Base-by-base conservation (phyloP, 2,329 filamentous ascomycete genomes). In the Arthrocladium fulminans region DNA sequence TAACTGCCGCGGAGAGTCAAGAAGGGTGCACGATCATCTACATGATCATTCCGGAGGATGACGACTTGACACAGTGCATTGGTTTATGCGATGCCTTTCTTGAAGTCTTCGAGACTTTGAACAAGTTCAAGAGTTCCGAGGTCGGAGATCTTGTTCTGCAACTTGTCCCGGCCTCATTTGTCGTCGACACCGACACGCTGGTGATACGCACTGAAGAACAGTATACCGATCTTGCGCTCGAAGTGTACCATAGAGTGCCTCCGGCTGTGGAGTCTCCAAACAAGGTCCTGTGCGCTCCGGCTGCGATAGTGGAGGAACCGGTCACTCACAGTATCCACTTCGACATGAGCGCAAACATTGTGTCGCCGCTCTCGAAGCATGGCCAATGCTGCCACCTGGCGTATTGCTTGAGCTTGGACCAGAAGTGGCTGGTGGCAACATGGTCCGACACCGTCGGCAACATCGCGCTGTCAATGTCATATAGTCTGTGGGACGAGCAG, bases 391-490 rank as follows among this genome's bases (percentile, higher is more conserved):
- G 81, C 45, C 79, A 83, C 60, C 58, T 83, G 23, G 78, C 75
- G 2, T 80, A 77, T 56, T 75, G 76, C 2, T 63, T 70, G 29
- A 80, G 76, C 53, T 56, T 69, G 7, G 75, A 80, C 54, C 69
- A 73, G 23, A 66, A 70, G 17, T 83, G 79, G 79, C 57, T 81
- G 20, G 76, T 72, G 5, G 77, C 73, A 3, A 73, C 74, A 1
- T 82, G 79, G 79, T 75, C 73, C 1, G 77, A 82, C 61, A 74
- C 68, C 50, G 70, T 67, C 22, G 79, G 79, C 7, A 69, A 67
- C 32, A 69, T 76, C 34, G 74, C 79, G 52, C 67, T 71, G 17
- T 73, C 64, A 1, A 70, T 73, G 50, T 73, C 76, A 0, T 81
- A 80, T 55, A 22, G 45, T 25, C 25, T 57, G 58, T 67, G 64